These are phyloP conservation scores for Fusarium sp. DNA, from an alignment of 2,329 filamentous ascomycete genomes.

Conservation along the genomic window DNA sequence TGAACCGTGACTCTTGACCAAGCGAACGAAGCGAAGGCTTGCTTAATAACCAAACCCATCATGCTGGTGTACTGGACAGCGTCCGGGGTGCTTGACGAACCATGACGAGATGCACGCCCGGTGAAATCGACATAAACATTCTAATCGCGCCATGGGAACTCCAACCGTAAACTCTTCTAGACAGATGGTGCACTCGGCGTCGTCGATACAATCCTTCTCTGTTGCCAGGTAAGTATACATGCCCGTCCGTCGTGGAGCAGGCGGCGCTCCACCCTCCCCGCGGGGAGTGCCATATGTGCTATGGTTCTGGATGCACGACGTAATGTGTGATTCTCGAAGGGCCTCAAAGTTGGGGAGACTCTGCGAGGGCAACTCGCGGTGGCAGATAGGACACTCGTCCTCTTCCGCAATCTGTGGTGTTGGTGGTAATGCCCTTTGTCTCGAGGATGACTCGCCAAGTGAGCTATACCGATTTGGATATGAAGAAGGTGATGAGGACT, in stretches of 20 bases:
- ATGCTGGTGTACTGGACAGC: conserved; percentile 72
- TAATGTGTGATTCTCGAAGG: conserved; percentile 66
- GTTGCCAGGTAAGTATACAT: conserved; percentile 71
- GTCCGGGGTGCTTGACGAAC: conserved; percentile 68
- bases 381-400: conserved; percentile 81
- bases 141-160: conserved; percentile 68
- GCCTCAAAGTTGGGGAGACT: conserved; percentile 61
- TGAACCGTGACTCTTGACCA: conserved; percentile 4
- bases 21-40: conserved; percentile 12
- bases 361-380: conserved; percentile 70
- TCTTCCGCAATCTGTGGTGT: conserved; percentile 69
- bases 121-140: conserved; percentile 72
- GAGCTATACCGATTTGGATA: conserved; percentile 47
- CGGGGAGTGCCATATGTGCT: conserved; percentile 57
- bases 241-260: conserved; percentile 59
- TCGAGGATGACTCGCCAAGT: conserved; percentile 48
- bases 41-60: conserved; percentile 62
- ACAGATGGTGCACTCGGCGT: conserved; percentile 72
- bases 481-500: conserved; percentile 45
- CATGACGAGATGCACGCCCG: conserved; percentile 66
- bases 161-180: conserved; percentile 71
- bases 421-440: conserved; percentile 52
- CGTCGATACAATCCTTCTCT: conserved; percentile 73
- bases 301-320: conserved; percentile 62
- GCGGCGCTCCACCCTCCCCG: conserved; percentile 41